Evolutionary conservation across 2,329 filamentous ascomycete genomes (phyloP).

Genomic region (Magnaporthales sp.): DNA sequence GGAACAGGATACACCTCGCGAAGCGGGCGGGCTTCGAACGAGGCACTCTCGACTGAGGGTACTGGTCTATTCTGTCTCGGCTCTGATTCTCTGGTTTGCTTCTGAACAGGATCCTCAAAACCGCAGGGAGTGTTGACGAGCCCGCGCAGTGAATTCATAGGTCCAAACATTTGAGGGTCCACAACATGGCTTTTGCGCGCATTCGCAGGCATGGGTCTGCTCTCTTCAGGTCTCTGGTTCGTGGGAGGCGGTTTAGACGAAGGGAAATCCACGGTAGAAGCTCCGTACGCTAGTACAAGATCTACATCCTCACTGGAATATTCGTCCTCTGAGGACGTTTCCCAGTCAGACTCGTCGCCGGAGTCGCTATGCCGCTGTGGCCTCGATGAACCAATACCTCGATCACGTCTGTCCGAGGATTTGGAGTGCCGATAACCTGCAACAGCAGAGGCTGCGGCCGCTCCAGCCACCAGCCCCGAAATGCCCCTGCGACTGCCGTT

Average conservation of each 20-base stretch:
- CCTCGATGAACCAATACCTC: conserved; percentile 32
- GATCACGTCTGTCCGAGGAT: conserved; percentile 23
- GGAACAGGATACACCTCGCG: conserved; percentile 60
- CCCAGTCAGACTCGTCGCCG: conserved; percentile 44
- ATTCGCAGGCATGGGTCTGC: conserved; percentile 17
- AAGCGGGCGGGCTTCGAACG: conserved; percentile 32
- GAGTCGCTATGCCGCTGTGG: conserved; percentile 21
- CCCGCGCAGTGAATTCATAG: conserved; percentile 51
- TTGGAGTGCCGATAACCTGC: conserved; percentile 24
- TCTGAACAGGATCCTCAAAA: conserved; percentile 31
- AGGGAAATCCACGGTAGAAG: conserved; percentile 17
- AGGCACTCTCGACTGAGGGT: conserved; percentile 24
- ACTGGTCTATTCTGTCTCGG: conserved; percentile 23
- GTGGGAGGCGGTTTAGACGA: conserved; percentile 23
- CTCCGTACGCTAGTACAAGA: conserved; percentile 32
- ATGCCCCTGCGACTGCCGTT: conserved; percentile 27
- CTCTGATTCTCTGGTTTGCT: background rate
- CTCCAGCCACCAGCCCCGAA: conserved; percentile 29
- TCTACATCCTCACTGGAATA: conserved; percentile 30
- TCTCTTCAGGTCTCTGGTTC: conserved; percentile 5
- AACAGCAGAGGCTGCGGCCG: conserved; percentile 26
- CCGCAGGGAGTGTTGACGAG: conserved; percentile 47
- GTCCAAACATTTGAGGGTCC: conserved; percentile 50
- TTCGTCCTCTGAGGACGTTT: conserved; percentile 35
- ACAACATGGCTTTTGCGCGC: conserved; percentile 40